Base-by-base conservation (phyloP, 345 rosid genomes). In the Tarenaya hassleriana region DNA sequence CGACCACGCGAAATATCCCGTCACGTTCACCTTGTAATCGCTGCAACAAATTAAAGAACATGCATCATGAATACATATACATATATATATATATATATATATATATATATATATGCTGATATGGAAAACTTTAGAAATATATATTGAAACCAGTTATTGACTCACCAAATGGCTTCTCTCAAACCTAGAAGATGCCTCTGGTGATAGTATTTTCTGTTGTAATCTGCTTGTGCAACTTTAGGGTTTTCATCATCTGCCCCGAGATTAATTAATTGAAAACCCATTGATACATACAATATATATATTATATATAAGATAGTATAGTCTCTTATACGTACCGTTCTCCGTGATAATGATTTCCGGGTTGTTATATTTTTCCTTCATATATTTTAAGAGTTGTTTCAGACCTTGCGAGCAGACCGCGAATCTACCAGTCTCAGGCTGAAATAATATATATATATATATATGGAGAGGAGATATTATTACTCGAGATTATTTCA, bases 1-100 rank as follows among this genome's bases (percentile, higher is more conserved):
- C 1, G 75, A 66, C 72, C 75, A 62, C 47, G 65, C 69, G 32
- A 71, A 71, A 35, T 73, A 64, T 5, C 77, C 65, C 24, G 66
- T 61, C 5, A 67, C 69, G 7, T 51, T 46, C 15, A 47, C 69
- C 0, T 68, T 65, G 44, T 47, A 58, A 51, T 47, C 31, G 10
- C 59, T 66, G 8, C 4, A 4, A 50, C 1, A 39, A 3, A 39
- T 11, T 39, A 9, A 7, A 4, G 12, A 37, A 37, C 12, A 37
- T 7, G n/a, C n/a, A 7, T 7, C 40, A 9, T 39, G 7, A 24
- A 24, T 24, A 2, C 5, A 24, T 24, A 24, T n/a, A n/a, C n/a
- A n/a, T n/a, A n/a, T n/a, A n/a, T n/a, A n/a, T n/a, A n/a, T n/a
- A n/a, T n/a, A n/a, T n/a, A n/a, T n/a, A n/a, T n/a, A n/a, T n/a